phyloP scores from a whole-genome alignment of 1,284 basidiomycete genomes.

The Cryptococcus amylolentus region DNA sequence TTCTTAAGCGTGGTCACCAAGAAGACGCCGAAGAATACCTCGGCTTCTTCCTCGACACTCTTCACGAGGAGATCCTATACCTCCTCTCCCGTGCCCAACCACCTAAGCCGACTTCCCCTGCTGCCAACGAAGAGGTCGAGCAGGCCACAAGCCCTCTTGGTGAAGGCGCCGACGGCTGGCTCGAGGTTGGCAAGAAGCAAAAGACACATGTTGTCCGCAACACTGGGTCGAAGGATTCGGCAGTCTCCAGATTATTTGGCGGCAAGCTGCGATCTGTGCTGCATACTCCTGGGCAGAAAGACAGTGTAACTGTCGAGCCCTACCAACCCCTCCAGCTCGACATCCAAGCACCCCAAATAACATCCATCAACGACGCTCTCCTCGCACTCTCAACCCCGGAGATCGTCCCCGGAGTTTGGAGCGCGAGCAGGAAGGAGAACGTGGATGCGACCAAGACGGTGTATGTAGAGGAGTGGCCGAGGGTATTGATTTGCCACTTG shows the following conservation, averaged over 20 bases:
- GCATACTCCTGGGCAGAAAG: slow-evolving; percentile 72
- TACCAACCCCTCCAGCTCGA: slow-evolving; percentile 87
- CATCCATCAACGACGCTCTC: slow-evolving; percentile 79
- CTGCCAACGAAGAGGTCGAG: slow-evolving; percentile 41
- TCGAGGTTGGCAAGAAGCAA: slow-evolving; percentile 90
- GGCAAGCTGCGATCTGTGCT: slow-evolving; percentile 89
- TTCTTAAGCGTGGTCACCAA: slow-evolving; percentile 75
- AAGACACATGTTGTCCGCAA: slow-evolving; percentile 75
- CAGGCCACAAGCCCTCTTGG: slow-evolving; percentile 47
- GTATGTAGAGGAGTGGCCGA: slow-evolving; percentile 79
- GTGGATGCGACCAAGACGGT: slow-evolving; percentile 85
- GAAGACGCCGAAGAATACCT: slow-evolving; percentile 99
- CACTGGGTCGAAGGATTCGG: slow-evolving; percentile 74
- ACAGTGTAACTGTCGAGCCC: slow-evolving; percentile 86
- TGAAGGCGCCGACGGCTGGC: slow-evolving; percentile 58
- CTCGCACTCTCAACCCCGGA: slow-evolving; percentile 76
- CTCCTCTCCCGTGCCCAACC: slow-evolving; percentile 53
- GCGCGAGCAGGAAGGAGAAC: slow-evolving; percentile 58
- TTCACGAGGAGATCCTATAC: slow-evolving; percentile 85
- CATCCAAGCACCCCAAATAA: slow-evolving; percentile 76
- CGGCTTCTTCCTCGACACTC: slow-evolving; percentile 92
- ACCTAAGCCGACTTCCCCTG: slow-evolving; percentile 43
- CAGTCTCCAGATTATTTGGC: slow-evolving; percentile 88
- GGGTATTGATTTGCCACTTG: slow-evolving; percentile 82
- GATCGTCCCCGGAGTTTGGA: slow-evolving; percentile 67